Evolutionary conservation across 257 asterid species (phyloP).

Genomic region (Penstemon newberryi): DNA sequence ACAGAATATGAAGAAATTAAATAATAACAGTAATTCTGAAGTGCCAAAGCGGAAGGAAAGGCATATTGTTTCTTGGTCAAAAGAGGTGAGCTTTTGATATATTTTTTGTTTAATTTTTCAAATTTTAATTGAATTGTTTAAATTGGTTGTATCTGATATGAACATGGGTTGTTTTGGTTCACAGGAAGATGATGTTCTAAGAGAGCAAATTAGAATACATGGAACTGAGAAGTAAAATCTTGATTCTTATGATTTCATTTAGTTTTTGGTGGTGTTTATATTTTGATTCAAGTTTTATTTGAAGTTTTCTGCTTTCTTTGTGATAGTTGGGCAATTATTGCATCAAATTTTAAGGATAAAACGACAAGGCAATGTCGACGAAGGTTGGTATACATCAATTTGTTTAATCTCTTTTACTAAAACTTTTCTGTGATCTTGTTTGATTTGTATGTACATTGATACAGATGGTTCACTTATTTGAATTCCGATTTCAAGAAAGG

Average conservation of each 20-base stretch:
- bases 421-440: slow-evolving; percentile 8
- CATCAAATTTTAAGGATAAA: slow-evolving; percentile 90
- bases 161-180: slow-evolving; percentile 30
- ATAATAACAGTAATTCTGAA: slow-evolving; percentile 32
- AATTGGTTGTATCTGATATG: slow-evolving; percentile 18
- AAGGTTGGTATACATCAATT: slow-evolving; percentile 56
- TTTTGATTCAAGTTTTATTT: slow-evolving; percentile 25
- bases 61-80: slow-evolving; percentile 98
- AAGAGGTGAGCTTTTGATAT: slow-evolving; percentile 61
- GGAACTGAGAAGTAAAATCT: slow-evolving; percentile 84
- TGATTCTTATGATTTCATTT: slow-evolving; percentile 25
- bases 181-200: slow-evolving; percentile 94
- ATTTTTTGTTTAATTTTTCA: not conserved
- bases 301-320: slow-evolving; percentile 29
- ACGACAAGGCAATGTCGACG: slow-evolving; percentile 99
- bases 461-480: slow-evolving; percentile 97
- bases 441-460: slow-evolving; percentile 16
- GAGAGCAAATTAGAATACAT: slow-evolving; percentile 87
- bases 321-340: slow-evolving; percentile 87
- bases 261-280: slow-evolving; percentile 13
- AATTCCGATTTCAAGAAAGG: slow-evolving; percentile 99
- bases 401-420: slow-evolving; percentile 19
- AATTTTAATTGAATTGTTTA: not conserved
- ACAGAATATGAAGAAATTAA: slow-evolving; percentile 59
- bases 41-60: slow-evolving; percentile 77